phyloP scores from a whole-genome alignment of 1,284 basidiomycete genomes.

The Malassezia caprae region DNA sequence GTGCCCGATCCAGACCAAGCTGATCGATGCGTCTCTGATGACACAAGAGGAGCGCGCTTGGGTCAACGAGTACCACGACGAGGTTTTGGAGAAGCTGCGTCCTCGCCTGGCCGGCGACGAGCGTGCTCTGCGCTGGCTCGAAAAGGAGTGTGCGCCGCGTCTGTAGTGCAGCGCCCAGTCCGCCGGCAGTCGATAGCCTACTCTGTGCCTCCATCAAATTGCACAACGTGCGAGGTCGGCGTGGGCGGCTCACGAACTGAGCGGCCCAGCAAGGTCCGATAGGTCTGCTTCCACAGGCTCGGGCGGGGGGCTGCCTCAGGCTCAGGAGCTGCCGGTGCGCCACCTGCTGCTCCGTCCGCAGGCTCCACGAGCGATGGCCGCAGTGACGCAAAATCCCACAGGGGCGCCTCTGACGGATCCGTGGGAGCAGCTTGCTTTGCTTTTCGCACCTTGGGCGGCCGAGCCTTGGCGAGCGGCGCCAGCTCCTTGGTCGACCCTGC shows the following conservation, averaged over 20 bases:
- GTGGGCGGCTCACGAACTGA: neutral
- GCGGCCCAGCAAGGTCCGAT: neutral
- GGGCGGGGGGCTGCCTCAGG: neutral
- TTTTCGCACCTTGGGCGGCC: neutral
- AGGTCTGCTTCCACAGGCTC: neutral
- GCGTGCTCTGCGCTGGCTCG: slow-evolving; percentile 68
- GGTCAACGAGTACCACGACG: slow-evolving; percentile 75
- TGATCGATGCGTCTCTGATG: slow-evolving; percentile 63
- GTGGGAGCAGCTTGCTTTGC: neutral
- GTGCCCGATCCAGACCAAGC: slow-evolving; percentile 72
- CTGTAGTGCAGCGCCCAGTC: neutral
- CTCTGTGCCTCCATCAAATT: neutral
- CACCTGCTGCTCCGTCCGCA: neutral
- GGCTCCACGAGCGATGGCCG: neutral
- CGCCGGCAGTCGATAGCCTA: neutral
- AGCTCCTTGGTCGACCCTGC: slow-evolving; percentile 50
- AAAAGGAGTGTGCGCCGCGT: slow-evolving; percentile 53
- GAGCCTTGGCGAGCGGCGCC: neutral
- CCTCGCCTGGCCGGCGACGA: slow-evolving; percentile 65
- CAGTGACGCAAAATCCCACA: slow-evolving; percentile 12
- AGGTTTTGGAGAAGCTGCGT: slow-evolving; percentile 65
- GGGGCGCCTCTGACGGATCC: neutral
- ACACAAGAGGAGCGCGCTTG: slow-evolving; percentile 62
- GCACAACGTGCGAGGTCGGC: neutral
- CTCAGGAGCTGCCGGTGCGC: neutral